Percentiles rank a stretch among this genome's conserved stretches.
phyloP scores from a whole-genome alignment of 805 yeast species.

The Ogataea paraovalis region DNA sequence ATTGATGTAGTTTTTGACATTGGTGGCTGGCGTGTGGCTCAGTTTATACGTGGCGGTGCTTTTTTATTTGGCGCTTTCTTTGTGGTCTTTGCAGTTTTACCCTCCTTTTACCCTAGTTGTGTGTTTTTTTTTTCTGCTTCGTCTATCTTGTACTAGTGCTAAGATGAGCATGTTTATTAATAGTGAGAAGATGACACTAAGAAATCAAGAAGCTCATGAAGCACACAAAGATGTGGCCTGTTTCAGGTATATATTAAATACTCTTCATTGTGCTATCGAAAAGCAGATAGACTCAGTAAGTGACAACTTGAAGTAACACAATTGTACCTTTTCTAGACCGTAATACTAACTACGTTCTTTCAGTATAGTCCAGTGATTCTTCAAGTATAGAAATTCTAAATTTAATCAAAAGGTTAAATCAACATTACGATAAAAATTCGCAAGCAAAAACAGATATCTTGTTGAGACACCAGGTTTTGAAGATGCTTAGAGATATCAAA shows the following conservation, averaged over 20 bases:
- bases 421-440: constrained; percentile 13
- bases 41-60: too few species aligned
- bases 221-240: background rate
- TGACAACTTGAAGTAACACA: too few species aligned
- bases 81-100: too few species aligned
- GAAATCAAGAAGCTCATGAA: background rate
- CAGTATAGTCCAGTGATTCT: constrained; percentile 12
- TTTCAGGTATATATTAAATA: background rate
- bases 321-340: too few species aligned
- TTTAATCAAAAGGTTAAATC: constrained; percentile 16
- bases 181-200: background rate
- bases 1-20: too few species aligned
- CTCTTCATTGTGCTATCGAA: background rate
- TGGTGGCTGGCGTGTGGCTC: too few species aligned
- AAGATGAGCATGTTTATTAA: too few species aligned
- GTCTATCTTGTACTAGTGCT: too few species aligned
- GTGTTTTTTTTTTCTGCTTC: too few species aligned
- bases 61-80: too few species aligned
- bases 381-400: constrained; percentile 7
- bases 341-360: background rate
- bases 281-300: background rate
- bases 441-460: constrained; percentile 10
- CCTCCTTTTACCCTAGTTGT: too few species aligned
- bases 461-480: constrained; percentile 11
- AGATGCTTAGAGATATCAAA: constrained; percentile 4